Evolutionary conservation across 2,329 filamentous ascomycete species (phyloP).

Genomic region (Coniella lustricola): DNA sequence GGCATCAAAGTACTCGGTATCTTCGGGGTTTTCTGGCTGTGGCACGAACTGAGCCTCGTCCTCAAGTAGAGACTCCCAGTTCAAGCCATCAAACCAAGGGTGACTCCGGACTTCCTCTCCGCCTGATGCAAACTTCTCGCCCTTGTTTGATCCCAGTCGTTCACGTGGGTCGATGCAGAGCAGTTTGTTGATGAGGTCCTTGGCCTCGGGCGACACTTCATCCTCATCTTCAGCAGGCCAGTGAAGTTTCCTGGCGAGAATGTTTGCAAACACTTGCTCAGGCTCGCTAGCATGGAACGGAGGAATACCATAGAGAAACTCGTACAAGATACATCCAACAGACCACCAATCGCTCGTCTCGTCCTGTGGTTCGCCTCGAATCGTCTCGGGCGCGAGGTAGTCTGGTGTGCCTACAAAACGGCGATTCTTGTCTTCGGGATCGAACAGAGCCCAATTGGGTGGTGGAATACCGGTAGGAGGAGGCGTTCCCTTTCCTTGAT

Average conservation of each 20-base stretch:
- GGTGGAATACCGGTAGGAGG: slow-evolving; percentile 69
- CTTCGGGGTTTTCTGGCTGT: slow-evolving; percentile 85
- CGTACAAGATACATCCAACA: slow-evolving; percentile 95
- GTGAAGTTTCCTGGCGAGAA: slow-evolving; percentile 78
- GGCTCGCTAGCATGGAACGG: slow-evolving; percentile 88
- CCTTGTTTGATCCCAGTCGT: slow-evolving; percentile 76
- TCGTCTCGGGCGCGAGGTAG: slow-evolving; percentile 93
- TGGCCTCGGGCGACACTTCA: slow-evolving; percentile 76
- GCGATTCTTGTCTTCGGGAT: slow-evolving; percentile 86
- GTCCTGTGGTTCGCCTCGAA: slow-evolving; percentile 90
- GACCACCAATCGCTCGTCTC: slow-evolving; percentile 99
- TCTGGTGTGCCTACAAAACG: slow-evolving; percentile 96
- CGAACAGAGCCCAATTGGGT: slow-evolving; percentile 87
- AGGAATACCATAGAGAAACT: slow-evolving; percentile 87
- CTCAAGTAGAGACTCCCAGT: slow-evolving; percentile 86
- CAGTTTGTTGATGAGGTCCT: slow-evolving; percentile 88
- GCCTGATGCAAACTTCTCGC: slow-evolving; percentile 75
- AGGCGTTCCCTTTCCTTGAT: slow-evolving; percentile 52
- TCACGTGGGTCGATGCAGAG: slow-evolving; percentile 78
- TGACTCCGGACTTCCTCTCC: slow-evolving; percentile 88
- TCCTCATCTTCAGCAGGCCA: slow-evolving; percentile 84
- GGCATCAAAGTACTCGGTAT: slow-evolving; percentile 95
- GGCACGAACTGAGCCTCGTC: slow-evolving; percentile 96
- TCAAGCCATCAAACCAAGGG: slow-evolving; percentile 78
- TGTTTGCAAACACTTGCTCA: slow-evolving; percentile 95